Percentiles rank a stretch among this genome's conserved stretches.
phyloP scores from a whole-genome alignment of 2,329 filamentous ascomycete species.

The Didymella keratinophila region DNA sequence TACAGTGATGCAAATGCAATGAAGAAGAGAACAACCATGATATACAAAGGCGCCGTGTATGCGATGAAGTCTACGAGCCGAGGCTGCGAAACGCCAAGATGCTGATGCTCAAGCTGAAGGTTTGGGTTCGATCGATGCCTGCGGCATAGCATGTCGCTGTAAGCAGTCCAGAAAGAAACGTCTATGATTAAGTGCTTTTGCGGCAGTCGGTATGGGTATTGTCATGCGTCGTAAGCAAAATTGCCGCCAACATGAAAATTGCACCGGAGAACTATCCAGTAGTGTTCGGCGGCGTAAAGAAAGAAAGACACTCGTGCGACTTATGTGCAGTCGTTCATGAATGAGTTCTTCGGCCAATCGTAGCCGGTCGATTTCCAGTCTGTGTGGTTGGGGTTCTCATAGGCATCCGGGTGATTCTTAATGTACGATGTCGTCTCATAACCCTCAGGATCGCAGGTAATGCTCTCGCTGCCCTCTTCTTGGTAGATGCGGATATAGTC shows the following conservation, averaged over 20 bases:
- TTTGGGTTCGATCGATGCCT: constrained; percentile 1
- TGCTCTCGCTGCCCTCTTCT: constrained; percentile 62
- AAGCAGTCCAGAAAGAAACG: constrained; percentile 25
- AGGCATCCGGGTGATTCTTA: constrained; percentile 65
- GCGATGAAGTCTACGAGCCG: constrained; percentile 21
- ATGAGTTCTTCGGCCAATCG: constrained; percentile 67
- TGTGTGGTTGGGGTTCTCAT: constrained; percentile 70
- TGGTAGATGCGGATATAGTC: constrained; percentile 78
- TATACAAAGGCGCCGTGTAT: constrained; percentile 37
- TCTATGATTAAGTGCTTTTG: constrained; percentile 46
- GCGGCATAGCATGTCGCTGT: constrained; percentile 3
- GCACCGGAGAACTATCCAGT: constrained; percentile 28
- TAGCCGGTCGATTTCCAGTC: constrained; percentile 63
- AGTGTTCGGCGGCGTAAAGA: constrained; percentile 22
- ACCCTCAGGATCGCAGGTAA: constrained; percentile 73
- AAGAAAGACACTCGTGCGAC: constrained; percentile 7
- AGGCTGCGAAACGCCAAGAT: constrained; percentile 20
- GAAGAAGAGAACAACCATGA: constrained; percentile 30
- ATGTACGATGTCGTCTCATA: constrained; percentile 75
- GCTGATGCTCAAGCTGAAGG: constrained; percentile 18
- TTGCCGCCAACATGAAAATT: constrained; percentile 31
- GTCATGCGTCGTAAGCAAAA: constrained; percentile 41
- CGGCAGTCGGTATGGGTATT: constrained; percentile 36
- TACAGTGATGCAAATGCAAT: constrained; percentile 35
- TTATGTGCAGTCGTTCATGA: constrained; percentile 64